These are phyloP conservation scores for Perilla frutescens DNA, from an alignment of 257 asterid genomes.

Conservation along the genomic window DNA sequence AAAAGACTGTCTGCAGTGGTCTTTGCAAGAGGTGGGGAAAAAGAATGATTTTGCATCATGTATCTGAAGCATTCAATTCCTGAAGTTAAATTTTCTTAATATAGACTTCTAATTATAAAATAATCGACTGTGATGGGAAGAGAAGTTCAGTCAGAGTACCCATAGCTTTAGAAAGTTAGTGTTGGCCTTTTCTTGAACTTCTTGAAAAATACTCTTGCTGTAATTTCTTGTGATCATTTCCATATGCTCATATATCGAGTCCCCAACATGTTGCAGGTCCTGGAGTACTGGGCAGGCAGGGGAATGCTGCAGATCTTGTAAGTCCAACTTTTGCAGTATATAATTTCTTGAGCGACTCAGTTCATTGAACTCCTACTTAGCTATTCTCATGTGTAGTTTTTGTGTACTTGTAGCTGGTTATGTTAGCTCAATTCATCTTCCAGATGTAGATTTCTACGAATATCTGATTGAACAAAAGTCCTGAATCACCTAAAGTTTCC, in stretches of 20 bases:
- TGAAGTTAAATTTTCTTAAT: not conserved
- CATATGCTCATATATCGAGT: slow-evolving; percentile 19
- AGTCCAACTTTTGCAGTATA: slow-evolving; percentile 39
- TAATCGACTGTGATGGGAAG: slow-evolving; percentile 4
- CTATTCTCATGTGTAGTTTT: not conserved
- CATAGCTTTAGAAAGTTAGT: not conserved
- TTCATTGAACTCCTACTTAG: slow-evolving; percentile 11
- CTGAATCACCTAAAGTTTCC: not conserved
- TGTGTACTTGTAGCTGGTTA: not conserved
- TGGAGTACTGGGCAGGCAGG: slow-evolving; percentile 94
- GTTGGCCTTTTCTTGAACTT: not conserved
- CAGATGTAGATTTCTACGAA: not conserved
- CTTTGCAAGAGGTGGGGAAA: not conserved
- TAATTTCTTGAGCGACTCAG: slow-evolving; percentile 27
- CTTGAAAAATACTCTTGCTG: slow-evolving; percentile 3
- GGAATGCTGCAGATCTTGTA: slow-evolving; percentile 99
- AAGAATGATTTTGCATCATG: not conserved
- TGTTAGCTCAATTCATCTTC: slow-evolving; percentile 22
- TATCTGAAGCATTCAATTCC: slow-evolving; percentile 4
- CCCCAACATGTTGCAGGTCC: slow-evolving; percentile 62
- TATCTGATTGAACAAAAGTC: not conserved
- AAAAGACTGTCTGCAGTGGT: not conserved
- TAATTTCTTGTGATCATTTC: slow-evolving; percentile 18
- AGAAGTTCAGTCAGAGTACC: slow-evolving; percentile 2
- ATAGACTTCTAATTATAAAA: slow-evolving; percentile 1